A percentile compares a stretch with the other conserved stretches of the same genome.
These are phyloP conservation scores for Colletotrichum sidae DNA, from an alignment of 2,329 filamentous ascomycete species.

Conservation along the genomic window DNA sequence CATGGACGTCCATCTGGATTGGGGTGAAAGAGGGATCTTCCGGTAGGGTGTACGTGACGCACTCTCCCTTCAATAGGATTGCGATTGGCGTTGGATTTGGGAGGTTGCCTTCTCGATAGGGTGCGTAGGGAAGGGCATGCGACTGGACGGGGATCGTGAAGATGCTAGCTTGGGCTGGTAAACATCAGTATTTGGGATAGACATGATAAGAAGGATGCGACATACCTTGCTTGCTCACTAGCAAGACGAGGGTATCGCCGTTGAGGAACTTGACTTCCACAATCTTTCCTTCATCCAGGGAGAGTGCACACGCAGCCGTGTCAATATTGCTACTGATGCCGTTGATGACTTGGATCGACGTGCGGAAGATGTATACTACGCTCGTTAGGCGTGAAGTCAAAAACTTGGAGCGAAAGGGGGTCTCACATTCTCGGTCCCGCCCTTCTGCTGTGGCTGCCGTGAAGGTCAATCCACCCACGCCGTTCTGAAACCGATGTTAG, in stretches of 20 bases:
- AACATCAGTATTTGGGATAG: neutral
- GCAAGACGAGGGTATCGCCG: conserved; percentile 69
- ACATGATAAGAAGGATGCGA: neutral
- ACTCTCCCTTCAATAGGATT: neutral
- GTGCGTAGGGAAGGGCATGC: conserved; percentile 49
- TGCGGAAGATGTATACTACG: conserved; percentile 68
- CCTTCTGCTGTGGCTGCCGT: conserved; percentile 56
- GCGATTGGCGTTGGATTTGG: conserved; percentile 7
- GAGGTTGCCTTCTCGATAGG: conserved; percentile 45
- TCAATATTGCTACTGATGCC: conserved; percentile 65
- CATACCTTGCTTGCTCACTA: conserved; percentile 60
- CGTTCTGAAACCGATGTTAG: conserved; percentile 42
- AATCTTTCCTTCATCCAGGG: conserved; percentile 57
- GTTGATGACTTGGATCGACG: conserved; percentile 64
- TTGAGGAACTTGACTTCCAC: conserved; percentile 77
- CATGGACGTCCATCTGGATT: conserved; percentile 64
- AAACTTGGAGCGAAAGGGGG: conserved; percentile 11
- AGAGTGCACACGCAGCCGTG: conserved; percentile 54
- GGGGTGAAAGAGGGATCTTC: conserved; percentile 52
- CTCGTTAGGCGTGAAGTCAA: conserved; percentile 7
- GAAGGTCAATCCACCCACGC: conserved; percentile 50
- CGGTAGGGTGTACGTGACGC: conserved; percentile 24
- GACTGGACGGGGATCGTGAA: conserved; percentile 52
- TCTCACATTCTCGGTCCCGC: conserved; percentile 48
- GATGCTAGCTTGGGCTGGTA: conserved; percentile 44